Base-by-base conservation (phyloP, 176 grass and related monocot species). In the Zoysia pacifica region DNA sequence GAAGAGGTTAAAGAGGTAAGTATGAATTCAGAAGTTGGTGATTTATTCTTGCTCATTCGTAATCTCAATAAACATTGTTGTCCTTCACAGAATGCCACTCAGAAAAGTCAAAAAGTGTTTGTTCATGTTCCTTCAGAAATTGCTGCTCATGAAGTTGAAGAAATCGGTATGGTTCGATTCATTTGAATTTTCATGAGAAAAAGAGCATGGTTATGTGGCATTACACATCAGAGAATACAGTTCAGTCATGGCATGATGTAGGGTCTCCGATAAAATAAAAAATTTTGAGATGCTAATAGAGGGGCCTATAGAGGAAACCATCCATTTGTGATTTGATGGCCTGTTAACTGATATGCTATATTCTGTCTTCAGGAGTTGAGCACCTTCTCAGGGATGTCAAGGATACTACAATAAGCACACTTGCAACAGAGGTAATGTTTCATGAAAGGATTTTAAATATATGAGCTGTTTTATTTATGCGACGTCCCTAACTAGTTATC, bases 41-140 rank as follows among this genome's bases (percentile, higher is more conserved):
- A 1, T 56, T 28, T 62, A 65, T 62, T 40, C 19, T 72, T 79
- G 15, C 48, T 76, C 86, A 10, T 49, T 59, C 58, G 35, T 20
- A 9, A 19, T 67, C 12, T 52, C 86, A 81, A 86, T 60, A 3
- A 54, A 42, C 49, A 61, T 82, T 41, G 47, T 28, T 76, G 7
- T 60, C 53, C 40, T 72, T 86, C 13, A 69, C 92, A 98, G 90
- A 95, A 93, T 93, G 92, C 96, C 36, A 98, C 96, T 62, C 96
- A 98, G 68, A 95, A 98, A 90, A 94, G 88, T 84, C 96, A 98
- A 83, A 98, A 98, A 38, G 86, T 98, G 52, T 98, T 95, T 87
- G 96, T 98, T 64, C 96, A 98, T 62, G 96, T 98, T 72, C 90
- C 90, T 88, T 98, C 92, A 66, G 96, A 95, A 88, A 98, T 98